Evolutionary conservation across 768 basidiomycete species (phyloP), one percentile per base, ranked within the genome.

Genomic region (Kwoniella newhampshirensis): DNA sequence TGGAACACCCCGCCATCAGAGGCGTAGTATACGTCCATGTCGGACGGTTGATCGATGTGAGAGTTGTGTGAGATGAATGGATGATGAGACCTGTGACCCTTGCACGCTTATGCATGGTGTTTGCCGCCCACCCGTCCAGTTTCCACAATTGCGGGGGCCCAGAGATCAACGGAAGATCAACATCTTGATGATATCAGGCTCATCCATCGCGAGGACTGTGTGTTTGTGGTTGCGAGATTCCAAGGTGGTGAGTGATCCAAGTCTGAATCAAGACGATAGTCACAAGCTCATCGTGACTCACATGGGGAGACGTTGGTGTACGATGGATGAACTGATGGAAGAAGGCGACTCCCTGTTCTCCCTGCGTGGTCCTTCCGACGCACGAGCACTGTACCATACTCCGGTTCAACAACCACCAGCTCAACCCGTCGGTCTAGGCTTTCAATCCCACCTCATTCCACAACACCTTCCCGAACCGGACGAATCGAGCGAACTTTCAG

Each of bases 11-110:
- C 60, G 13, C 66, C 66, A 43, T 68, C 61, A 11, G 66, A 68
- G 13, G 66, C 66, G 26, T 48, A 41, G 26, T 68, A 64, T 25
- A 68, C 55, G 45, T 68, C 66, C 66, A 68, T 68, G 17, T 4
- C 49, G 35, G 37, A 15, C 30, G 18, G 8, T n/a, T 15, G 25
- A 39, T 51, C 3, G 6, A 6, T 23, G 40, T 42, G 17, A 23
- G 7, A n/a, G 6, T 42, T 7, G 40, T 42, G 40, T 42, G 17
- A 42, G 13, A 32, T 32, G 32, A 32, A 32, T 32, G 32, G 32
- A 32, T 6, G 32, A 6, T 32, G 32, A 32, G 6, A 32, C 13
- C 13, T 6, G 13, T 6, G 13, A 6, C 7, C 7, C 6, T 13
- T 6, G 13, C 13, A 32, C 32, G 32, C 32, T 32, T 32, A 32